phyloP scores from a whole-genome alignment of 306 rosid species.

The Fagus sylvatica region DNA sequence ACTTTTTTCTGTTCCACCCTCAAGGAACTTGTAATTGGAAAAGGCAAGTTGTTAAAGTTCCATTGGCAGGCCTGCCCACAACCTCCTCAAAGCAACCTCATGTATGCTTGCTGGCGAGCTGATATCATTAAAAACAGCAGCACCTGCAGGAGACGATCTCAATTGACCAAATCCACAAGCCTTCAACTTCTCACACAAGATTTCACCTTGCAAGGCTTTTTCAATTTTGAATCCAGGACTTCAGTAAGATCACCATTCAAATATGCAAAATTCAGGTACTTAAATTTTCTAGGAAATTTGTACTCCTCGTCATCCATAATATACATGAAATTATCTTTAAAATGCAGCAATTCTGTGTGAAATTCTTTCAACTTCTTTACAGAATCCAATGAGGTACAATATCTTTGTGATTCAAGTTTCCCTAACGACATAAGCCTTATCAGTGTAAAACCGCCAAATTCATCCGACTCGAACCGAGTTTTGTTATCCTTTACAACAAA shows the following conservation, averaged over 20 bases:
- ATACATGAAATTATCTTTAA: slow-evolving; percentile 38
- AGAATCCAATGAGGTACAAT: slow-evolving; percentile 45
- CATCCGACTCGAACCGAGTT: slow-evolving; percentile 36
- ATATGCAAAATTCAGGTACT: slow-evolving; percentile 53
- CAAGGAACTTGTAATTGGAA: slow-evolving; percentile 42
- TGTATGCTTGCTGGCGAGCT: slow-evolving; percentile 53
- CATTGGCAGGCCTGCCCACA: slow-evolving; percentile 67
- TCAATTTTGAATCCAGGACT: slow-evolving; percentile 30
- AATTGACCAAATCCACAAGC: slow-evolving; percentile 50
- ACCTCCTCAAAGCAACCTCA: slow-evolving; percentile 50
- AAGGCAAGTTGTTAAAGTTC: slow-evolving; percentile 55
- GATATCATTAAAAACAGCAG: slow-evolving; percentile 51
- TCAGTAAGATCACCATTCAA: slow-evolving; percentile 45
- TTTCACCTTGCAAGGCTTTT: slow-evolving; percentile 24
- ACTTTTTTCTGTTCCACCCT: slow-evolving; percentile 28
- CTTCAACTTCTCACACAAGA: slow-evolving; percentile 59
- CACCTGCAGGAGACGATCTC: slow-evolving; percentile 47
- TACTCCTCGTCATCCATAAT: slow-evolving; percentile 40
- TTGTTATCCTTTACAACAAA: slow-evolving; percentile 29
- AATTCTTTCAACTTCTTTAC: slow-evolving; percentile 30
- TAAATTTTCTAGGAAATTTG: slow-evolving; percentile 37
- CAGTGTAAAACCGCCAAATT: slow-evolving; percentile 65
- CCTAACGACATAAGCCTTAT: slow-evolving; percentile 67
- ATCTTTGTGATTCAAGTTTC: slow-evolving; percentile 66
- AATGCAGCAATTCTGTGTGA: slow-evolving; percentile 30